Percentiles rank a stretch among this genome's conserved stretches.
Evolutionary conservation across 2,329 filamentous ascomycete species (phyloP).

Genomic region (Cercospora sp.): DNA sequence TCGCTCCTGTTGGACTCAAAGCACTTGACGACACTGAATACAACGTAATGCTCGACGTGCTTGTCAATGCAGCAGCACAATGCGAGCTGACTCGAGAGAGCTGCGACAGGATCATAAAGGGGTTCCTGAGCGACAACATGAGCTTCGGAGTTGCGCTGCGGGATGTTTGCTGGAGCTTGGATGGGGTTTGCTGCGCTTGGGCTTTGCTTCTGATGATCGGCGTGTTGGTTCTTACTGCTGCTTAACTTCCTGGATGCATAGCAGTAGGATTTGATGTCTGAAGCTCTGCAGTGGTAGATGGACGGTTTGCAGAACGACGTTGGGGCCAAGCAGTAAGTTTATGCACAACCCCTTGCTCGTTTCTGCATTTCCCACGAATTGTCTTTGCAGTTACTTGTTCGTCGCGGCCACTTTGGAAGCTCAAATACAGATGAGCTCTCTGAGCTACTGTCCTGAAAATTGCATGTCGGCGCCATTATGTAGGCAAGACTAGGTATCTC

Average conservation of each 20-base stretch:
- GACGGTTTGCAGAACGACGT: too few relatives aligned
- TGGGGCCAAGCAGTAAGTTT: too few relatives aligned
- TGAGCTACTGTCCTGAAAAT: too few relatives aligned
- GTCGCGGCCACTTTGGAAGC: too few relatives aligned
- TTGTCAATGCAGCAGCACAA: slow-evolving; percentile 5
- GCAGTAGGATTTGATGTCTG: background rate
- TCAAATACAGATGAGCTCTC: too few relatives aligned
- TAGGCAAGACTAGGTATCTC: too few relatives aligned
- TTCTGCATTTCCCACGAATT: too few relatives aligned
- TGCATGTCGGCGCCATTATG: too few relatives aligned
- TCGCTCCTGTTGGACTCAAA: background rate
- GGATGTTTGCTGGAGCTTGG: slow-evolving; percentile 4
- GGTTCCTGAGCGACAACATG: background rate
- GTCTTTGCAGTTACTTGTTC: too few relatives aligned
- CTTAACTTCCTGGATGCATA: background rate
- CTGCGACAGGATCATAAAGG: slow-evolving; percentile 3
- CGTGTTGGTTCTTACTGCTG: background rate
- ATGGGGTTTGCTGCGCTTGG: slow-evolving; percentile 1
- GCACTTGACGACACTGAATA: background rate
- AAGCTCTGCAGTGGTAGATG: background rate
- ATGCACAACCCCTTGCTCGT: too few relatives aligned
- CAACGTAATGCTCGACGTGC: slow-evolving; percentile 2
- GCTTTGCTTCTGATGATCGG: background rate
- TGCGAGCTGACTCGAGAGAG: background rate
- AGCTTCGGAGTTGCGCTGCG: background rate